Conservation (phyloP, 1,139 yeast genomes). For the Nadsonia commutata region DNA sequence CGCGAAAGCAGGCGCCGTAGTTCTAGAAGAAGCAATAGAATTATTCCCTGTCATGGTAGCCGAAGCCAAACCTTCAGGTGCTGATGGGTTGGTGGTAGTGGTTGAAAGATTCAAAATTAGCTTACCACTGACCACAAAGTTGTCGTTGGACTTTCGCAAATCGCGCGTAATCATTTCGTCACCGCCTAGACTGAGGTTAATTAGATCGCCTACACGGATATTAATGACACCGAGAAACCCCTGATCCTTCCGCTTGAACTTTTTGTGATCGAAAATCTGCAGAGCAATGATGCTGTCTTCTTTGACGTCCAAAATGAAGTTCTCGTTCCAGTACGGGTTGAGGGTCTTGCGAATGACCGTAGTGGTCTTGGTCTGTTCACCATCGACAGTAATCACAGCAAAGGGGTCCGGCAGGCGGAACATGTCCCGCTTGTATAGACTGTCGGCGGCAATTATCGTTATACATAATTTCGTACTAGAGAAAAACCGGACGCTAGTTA, state of each 20-base stretch:
- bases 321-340: conserved; percentile 96
- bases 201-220: conserved; percentile 76
- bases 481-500: too few species aligned
- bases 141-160: conserved; percentile 81
- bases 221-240: conserved; percentile 97
- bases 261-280: conserved; percentile 93
- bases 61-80: conserved; percentile 14
- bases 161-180: conserved; percentile 85
- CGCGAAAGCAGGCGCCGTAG: conserved; percentile 11
- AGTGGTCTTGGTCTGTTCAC: conserved; percentile 90
- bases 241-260: conserved; percentile 95
- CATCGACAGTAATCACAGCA: conserved; percentile 93
- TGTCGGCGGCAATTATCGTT: conserved; percentile 81
- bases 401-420: conserved; percentile 87
- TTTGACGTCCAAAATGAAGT: conserved; percentile 61
- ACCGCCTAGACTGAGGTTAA: conserved; percentile 48
- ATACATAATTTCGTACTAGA: conserved; percentile 1
- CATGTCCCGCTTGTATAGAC: conserved; percentile 86
- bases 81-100: conserved; percentile 53
- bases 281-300: conserved; percentile 82
- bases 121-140: conserved; percentile 83
- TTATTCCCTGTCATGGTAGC: conserved; percentile 12
- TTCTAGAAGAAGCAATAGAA: conserved; percentile 10
- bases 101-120: conserved; percentile 43
- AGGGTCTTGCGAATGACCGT: conserved; percentile 86